Evolutionary conservation across 139 green algal genomes (phyloP).

Genomic region (Chlamydomonas eustigma): DNA sequence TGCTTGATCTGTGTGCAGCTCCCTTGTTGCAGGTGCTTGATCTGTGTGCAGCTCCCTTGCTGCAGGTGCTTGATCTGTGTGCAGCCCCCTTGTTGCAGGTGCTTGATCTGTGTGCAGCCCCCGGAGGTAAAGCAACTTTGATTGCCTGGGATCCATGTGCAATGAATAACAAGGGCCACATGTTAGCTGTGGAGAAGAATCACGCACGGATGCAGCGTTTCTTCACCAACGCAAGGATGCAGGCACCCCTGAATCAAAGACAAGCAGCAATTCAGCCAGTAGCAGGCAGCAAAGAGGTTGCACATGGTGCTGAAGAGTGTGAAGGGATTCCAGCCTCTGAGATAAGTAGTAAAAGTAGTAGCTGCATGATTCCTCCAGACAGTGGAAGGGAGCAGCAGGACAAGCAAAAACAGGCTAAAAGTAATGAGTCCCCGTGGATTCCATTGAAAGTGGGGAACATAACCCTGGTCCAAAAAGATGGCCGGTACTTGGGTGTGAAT

Average conservation of each 20-base stretch:
- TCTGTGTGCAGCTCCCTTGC: no score
- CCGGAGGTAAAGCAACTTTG: constrained; percentile 27
- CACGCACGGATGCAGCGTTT: constrained; percentile 18
- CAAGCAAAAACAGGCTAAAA: neutral
- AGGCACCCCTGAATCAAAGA: constrained; percentile 6
- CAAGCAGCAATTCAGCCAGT: neutral
- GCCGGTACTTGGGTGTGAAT: neutral
- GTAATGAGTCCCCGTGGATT: neutral
- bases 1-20: no score
- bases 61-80: no score
- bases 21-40: no score
- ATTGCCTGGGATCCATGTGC: constrained; percentile 7
- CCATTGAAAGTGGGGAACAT: constrained; percentile 9
- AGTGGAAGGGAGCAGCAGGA: neutral
- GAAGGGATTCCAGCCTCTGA: no score
- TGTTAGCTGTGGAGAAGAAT: constrained; percentile 3
- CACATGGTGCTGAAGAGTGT: no score
- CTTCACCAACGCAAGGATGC: constrained; percentile 1
- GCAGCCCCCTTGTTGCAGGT: constrained; percentile 6
- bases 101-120: constrained; percentile 27
- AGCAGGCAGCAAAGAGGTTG: no score
- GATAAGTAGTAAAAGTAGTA: no score
- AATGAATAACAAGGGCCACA: constrained; percentile 9
- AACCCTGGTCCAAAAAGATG: neutral
- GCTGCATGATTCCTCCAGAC: neutral